Base-by-base conservation (phyloP, 1,139 yeast genomes). In the Taphrina populina region DNA sequence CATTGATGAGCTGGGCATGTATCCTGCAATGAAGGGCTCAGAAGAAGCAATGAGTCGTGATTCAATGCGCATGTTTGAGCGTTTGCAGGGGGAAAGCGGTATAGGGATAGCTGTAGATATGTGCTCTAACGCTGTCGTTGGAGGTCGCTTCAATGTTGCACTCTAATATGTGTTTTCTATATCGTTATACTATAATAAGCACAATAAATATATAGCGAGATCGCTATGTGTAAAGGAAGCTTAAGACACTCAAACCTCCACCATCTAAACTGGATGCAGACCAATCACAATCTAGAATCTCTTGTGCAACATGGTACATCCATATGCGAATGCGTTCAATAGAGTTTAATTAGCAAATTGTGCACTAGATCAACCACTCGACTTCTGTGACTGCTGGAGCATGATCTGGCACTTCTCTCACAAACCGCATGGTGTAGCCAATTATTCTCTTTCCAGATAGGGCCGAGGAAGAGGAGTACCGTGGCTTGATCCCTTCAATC, bases 11-110 rank as follows among this genome's bases (percentile, higher is more conserved):
- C 30, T 32, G 15, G 46, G 46, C 35, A 51, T 41, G 46, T 51
- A 39, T 26, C 55, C 55, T 1, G 46, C 45, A 47, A 39, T 32
- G 45, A 51, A 51, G 35, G 40, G 30, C 41, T n/a, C 39, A 8
- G n/a, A 4, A 13, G 45, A 27, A 7, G 53, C 53, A 24, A 24
- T 47, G 53, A 7, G 10, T 5, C 35, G 43, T 7, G 44, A 37
- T 10, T 37, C 43, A 3, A 47, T 47, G 53, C 4, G 13, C 11
- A 11, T 47, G 30, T 47, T 47, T 29, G 29, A 37, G 7, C 35
- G 35, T 10, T 34, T 47, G 21, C 37, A 36, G 29, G 36, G 36
- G 8, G 21, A 27, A 4, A 21, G 19, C n/a, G 36, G 37, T 8
- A 37, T 36, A 10, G 44, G 53, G n/a, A 21, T 17, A 5, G 53